Evolutionary conservation across 306 rosid genomes (phyloP), one percentile per base, ranked within the genome.

Genomic region (Cicer yamashitae): DNA sequence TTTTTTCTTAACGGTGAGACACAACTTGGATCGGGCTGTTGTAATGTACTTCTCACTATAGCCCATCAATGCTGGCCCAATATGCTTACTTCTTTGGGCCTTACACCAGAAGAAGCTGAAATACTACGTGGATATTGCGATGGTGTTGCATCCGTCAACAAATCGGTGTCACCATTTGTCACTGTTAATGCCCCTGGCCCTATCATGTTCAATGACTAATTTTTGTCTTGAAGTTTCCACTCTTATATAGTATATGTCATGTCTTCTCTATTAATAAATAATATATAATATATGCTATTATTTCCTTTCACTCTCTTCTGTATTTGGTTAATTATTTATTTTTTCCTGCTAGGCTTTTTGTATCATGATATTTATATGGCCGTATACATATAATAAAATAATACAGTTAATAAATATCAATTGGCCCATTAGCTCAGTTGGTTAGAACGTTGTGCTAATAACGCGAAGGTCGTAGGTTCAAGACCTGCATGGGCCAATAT

Each of bases 21-120:
- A 3, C 51, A 74, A 15, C 70, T 82, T 6, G 83, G 85, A 10
- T 43, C 72, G 1, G 83, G 46, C 3, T 87, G 88, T 48, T 87
- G 75, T 76, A 76, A 25, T 40, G 78, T 68, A 7, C 69, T 77
- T 8, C 50, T 57, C 7, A 57, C 41, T 11, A 87, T 87, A 45
- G 79, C 88, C 0, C 71, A 70, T 5, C 22, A 73, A 25, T 87
- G 85, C 56, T 84, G 88, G 88, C 82, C 86, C 0, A 64, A 81
- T 48, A 76, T 87, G 81, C 77, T 82, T 3, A 15, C 57, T 30
- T 72, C 86, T 0, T 40, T 87, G 10, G 88, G 90, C 2, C 82
- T 82, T n/a, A 82, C 86, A 0, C 63, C 15, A 0, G 65, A 79
- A 38, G 86, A 84, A 65, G 75, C 77, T 58, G 63, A 61, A 50